A percentile compares a stretch with the other conserved stretches of the same genome.
Evolutionary conservation across 2,329 filamentous ascomycete genomes (phyloP).

Genomic region (Diaporthe sp.): DNA sequence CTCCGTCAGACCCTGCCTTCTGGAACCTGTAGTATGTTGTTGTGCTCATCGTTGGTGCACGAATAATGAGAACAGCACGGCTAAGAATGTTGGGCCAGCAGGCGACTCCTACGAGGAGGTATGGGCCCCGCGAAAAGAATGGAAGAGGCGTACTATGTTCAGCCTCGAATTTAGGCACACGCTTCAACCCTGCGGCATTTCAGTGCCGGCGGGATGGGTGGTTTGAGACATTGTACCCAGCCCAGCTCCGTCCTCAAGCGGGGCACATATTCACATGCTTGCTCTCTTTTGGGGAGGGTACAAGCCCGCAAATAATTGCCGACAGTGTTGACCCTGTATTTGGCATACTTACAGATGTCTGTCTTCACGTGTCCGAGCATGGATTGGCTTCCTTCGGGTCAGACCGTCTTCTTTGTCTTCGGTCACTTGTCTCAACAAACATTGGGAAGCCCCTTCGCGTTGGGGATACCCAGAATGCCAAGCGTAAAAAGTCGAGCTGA

Average conservation of each 20-base stretch:
- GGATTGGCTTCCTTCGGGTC: not conserved
- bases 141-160: not conserved
- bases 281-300: not conserved
- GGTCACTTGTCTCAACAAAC: not conserved
- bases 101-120: not conserved
- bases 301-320: not conserved
- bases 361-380: not conserved
- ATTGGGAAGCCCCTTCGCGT: not conserved
- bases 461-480: not conserved
- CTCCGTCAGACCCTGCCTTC: not conserved
- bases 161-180: not conserved
- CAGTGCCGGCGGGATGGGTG: not conserved
- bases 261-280: not conserved
- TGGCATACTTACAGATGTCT: not conserved
- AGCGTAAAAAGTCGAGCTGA: not conserved
- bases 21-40: not conserved
- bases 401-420: not conserved
- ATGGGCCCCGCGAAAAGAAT: too few relatives aligned
- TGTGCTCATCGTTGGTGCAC: not conserved
- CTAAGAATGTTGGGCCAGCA: not conserved
- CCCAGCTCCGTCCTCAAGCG: not conserved
- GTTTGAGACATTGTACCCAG: slow-evolving; percentile 6
- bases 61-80: not conserved
- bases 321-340: not conserved
- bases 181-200: not conserved